Conservation (phyloP, 345 rosid genomes). For the Pistacia integerrima region DNA sequence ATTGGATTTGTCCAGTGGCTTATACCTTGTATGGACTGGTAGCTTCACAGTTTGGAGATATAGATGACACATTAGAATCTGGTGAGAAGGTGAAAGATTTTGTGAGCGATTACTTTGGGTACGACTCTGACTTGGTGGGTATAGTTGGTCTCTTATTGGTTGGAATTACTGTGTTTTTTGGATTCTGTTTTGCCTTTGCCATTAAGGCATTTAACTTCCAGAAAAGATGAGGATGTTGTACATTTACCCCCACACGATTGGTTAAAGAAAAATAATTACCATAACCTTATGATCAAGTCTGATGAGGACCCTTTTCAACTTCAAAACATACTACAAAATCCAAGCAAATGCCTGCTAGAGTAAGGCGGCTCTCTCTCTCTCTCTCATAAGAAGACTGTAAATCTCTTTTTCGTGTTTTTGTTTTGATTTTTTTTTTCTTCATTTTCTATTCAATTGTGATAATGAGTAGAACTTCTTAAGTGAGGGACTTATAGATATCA, state of each 20-base stretch:
- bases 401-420: background rate
- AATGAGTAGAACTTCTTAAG: background rate
- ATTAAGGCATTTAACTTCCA: slow-evolving; percentile 81
- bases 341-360: background rate
- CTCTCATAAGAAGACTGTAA: background rate
- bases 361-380: background rate
- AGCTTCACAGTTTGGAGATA: slow-evolving; percentile 58
- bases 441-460: background rate
- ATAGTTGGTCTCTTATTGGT: slow-evolving; percentile 51
- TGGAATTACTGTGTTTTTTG: slow-evolving; percentile 53
- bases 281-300: background rate
- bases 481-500: background rate
- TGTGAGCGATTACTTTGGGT: slow-evolving; percentile 57
- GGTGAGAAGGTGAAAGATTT: slow-evolving; percentile 61
- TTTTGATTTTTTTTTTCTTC: background rate
- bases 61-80: slow-evolving; percentile 33
- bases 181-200: slow-evolving; percentile 67
- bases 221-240: slow-evolving; percentile 39
- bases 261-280: background rate
- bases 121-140: slow-evolving; percentile 53
- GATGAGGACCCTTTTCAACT: background rate
- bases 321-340: background rate
- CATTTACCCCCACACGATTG: background rate
- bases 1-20: slow-evolving; percentile 52
- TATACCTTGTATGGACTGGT: slow-evolving; percentile 64